Evolutionary conservation across 345 rosid species (phyloP), one percentile per base, ranked within the genome.

Genomic region (Turnera subulata): DNA sequence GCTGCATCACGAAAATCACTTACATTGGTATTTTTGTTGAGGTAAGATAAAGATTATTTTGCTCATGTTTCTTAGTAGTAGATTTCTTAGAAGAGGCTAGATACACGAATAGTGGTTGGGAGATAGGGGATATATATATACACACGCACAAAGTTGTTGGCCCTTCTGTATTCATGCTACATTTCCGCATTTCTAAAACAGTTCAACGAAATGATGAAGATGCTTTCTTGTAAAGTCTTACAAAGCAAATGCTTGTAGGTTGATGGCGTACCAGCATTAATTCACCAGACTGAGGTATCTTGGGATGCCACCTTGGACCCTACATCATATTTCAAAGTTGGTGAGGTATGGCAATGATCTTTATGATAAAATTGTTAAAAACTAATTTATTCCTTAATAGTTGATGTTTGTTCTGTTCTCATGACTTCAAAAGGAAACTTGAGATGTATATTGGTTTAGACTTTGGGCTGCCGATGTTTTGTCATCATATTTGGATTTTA

Each of bases 221-320:
- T 53, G 18, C 51, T 25, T 19, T 35, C 33, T 49, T 1, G 10
- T 19, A 14, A 42, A 19, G 16, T 50, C 46, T 67, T 48, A 58
- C 54, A 21, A 59, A 5, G 46, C 17, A 24, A 46, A 22, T 62
- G 69, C 43, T 55, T 79, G 53, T 70, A 91, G 99, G 82, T 93
- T 55, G 96, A 93, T 73, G 94, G 78, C 7, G 96, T 82, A 58
- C 75, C 88, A 67, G 99, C 99, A 32, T 64, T 93, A 62, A 84
- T 93, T 80, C 97, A 89, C 80, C 93, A 89, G 50, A 71, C 88
- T 4, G 97, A 93, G 69, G 89, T 93, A 50, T 93, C 97, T 56
- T 93, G 97, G 99, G 91, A 86, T 87, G 88, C 94, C 56, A 85
- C 97, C 18, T 80, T 89, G 77, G 94, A 89, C 73, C 94, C 91